Base-by-base conservation (phyloP, 257 asterid genomes). In the Dorcoceras hygrometricum region DNA sequence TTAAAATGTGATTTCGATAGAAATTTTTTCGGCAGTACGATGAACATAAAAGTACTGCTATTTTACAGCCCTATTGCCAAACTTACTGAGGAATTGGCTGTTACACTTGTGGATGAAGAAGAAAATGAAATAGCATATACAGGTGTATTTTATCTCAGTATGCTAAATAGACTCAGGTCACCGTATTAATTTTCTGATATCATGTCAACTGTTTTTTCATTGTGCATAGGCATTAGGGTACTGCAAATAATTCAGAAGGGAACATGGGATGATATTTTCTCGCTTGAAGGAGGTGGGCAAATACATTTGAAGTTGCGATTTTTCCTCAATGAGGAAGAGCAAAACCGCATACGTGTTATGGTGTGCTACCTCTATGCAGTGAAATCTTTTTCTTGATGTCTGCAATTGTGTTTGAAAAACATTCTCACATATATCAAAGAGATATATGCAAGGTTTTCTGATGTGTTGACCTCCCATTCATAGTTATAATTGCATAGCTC, bases 261-360 rank as follows among this genome's bases (percentile, higher is more conserved):
- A n/a, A 74, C 39, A 57, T 90, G 97, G 97, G 94, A 93, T 61
- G 96, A 90, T 36, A 80, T 75, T 69, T 88, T 88, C 70, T 75
- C 82, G 55, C 73, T 93, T 57, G 82, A 79, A 67, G 92, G 88
- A 63, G 82, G 91, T 60, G 92, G 95, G 8, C 75, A 78, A 39
- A 95, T 86, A 67, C 99, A 85, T 79, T 73, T 93, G 95, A 87
- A 90, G 79, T 65, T 90, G 76, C 87, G 73, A 29, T 88, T 93
- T 63, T 23, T 76, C 79, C 91, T 93, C 75, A 93, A 71, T 65
- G 92, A 90, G 23, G 95, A 82, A 69, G 97, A 93, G 0, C 86
- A 88, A 24, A 69, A 67, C 34, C 95, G 90, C 50, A 77, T 93
- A 66, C 95, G 97, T 24, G 43, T 69, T 71, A 73, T 88, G 96